Conservation (phyloP, 192 early-diverging fungal species). For the Dispira parvispora region DNA sequence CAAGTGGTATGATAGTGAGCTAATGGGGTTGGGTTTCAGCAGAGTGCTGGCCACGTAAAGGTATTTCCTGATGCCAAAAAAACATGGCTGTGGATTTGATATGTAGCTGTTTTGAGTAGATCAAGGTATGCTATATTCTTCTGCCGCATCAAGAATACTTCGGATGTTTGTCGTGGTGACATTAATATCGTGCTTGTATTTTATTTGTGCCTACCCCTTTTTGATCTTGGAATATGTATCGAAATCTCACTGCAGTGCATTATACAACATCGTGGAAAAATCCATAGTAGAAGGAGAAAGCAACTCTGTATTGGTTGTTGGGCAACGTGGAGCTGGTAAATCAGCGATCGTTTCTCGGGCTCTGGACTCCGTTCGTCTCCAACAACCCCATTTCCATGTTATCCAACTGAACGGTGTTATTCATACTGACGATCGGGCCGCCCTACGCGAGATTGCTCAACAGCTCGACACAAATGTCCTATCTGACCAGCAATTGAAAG, state of each 20-base stretch:
- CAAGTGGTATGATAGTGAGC: neutral
- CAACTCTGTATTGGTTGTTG: slow-evolving; percentile 74
- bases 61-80: neutral
- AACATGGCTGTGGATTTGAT: neutral
- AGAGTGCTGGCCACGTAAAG: neutral
- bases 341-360: slow-evolving; percentile 21
- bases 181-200: neutral
- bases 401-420: slow-evolving; percentile 60
- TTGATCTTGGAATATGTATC: too few species aligned
- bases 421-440: slow-evolving; percentile 67
- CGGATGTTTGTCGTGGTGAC: neutral
- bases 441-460: slow-evolving; percentile 64
- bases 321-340: slow-evolving; percentile 67
- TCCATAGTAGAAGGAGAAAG: slow-evolving; percentile 56
- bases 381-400: slow-evolving; percentile 34
- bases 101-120: slow-evolving; percentile 10
- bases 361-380: slow-evolving; percentile 16
- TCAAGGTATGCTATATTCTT: slow-evolving; percentile 4
- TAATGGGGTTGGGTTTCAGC: neutral
- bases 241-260: slow-evolving; percentile 8
- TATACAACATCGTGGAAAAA: slow-evolving; percentile 37
- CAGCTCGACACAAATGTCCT: slow-evolving; percentile 49
- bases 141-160: slow-evolving; percentile 13
- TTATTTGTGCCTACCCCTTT: too few species aligned
- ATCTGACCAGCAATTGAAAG: slow-evolving; percentile 19